These are phyloP conservation scores for Cardamine occulta DNA, from an alignment of 345 rosid species.

Conservation along the genomic window DNA sequence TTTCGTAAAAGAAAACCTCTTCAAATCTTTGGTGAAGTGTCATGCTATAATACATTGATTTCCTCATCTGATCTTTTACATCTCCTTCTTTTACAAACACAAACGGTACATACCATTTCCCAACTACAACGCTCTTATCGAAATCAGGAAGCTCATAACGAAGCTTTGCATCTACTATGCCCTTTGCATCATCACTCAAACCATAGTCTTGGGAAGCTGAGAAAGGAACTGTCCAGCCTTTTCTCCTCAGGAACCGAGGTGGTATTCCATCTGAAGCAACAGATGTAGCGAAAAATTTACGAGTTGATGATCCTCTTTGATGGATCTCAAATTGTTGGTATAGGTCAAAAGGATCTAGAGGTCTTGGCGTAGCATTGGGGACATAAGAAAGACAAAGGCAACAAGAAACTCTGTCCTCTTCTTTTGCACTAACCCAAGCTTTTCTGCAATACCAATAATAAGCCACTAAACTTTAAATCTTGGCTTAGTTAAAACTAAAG, in stretches of 20 bases:
- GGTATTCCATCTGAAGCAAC: slow-evolving; percentile 56
- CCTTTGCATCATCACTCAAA: slow-evolving; percentile 60
- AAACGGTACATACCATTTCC: slow-evolving; percentile 78
- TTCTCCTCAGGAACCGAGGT: slow-evolving; percentile 56
- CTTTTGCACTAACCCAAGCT: slow-evolving; percentile 51
- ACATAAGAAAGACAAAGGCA: slow-evolving; percentile 46
- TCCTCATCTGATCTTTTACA: slow-evolving; percentile 49
- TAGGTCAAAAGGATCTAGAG: slow-evolving; percentile 48
- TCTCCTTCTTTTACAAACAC: slow-evolving; percentile 57
- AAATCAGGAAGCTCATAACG: slow-evolving; percentile 53
- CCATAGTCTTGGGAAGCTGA: slow-evolving; percentile 40
- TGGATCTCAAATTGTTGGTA: slow-evolving; percentile 55
- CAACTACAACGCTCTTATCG: slow-evolving; percentile 47
- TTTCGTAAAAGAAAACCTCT: slow-evolving; percentile 48
- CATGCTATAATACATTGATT: slow-evolving; percentile 58
- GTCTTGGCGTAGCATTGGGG: slow-evolving; percentile 45
- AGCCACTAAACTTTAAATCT: background rate
- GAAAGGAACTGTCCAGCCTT: slow-evolving; percentile 54
- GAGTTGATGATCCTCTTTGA: slow-evolving; percentile 30
- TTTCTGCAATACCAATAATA: slow-evolving; percentile 42
- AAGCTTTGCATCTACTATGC: slow-evolving; percentile 49
- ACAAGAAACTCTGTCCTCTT: slow-evolving; percentile 49
- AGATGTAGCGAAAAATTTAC: slow-evolving; percentile 54
- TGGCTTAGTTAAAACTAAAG: background rate
- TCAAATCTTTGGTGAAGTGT: slow-evolving; percentile 71